Evolutionary conservation across 306 rosid species (phyloP).

Genomic region (Ziziphus jujuba): DNA sequence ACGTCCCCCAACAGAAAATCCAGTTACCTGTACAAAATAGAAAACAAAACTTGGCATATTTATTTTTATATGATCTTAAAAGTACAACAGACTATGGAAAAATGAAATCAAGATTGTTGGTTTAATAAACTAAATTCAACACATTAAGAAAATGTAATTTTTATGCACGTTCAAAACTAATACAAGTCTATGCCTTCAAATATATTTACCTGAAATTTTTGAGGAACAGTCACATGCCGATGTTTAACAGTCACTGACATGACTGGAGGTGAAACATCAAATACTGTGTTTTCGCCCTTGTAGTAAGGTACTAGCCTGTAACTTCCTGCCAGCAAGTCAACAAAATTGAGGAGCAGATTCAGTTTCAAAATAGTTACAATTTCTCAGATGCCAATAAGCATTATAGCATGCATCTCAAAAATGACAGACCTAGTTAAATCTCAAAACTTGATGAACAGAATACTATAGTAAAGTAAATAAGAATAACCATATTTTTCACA

Average conservation of each 20-base stretch:
- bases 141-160: not conserved
- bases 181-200: not conserved
- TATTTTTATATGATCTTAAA: conserved; percentile 18
- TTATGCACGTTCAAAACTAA: not conserved
- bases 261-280: conserved; percentile 90
- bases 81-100: conserved; percentile 9
- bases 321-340: conserved; percentile 56
- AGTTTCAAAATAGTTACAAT: conserved; percentile 1
- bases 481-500: not conserved
- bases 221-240: conserved; percentile 73
- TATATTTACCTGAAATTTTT: conserved; percentile 78
- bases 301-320: conserved; percentile 89
- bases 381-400: conserved; percentile 22
- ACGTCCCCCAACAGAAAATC: conserved; percentile 97
- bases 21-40: conserved; percentile 75
- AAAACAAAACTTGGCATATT: conserved; percentile 17
- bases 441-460: conserved; percentile 15
- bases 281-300: conserved; percentile 94
- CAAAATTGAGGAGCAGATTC: conserved; percentile 13
- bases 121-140: not conserved
- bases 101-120: not conserved
- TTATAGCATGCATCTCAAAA: conserved; percentile 9
- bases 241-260: conserved; percentile 71
- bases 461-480: not conserved
- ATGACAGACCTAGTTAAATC: conserved; percentile 13